These are phyloP conservation scores for Acanthochlamys bracteata DNA, from an alignment of 106 monocot genomes.

Conservation along the genomic window DNA sequence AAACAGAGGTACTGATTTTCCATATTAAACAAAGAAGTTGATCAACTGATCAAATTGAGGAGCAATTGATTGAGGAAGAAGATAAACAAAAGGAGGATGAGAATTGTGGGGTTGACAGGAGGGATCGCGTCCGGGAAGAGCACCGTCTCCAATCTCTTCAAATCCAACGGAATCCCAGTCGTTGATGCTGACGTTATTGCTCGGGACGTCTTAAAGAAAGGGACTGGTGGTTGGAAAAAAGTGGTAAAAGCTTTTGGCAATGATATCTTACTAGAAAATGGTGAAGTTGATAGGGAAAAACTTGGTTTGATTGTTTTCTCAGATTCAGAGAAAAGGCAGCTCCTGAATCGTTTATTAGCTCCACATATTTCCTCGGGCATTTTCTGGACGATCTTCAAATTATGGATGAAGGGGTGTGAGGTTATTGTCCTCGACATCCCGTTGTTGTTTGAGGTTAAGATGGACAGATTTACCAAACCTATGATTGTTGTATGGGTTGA, in stretches of 20 bases:
- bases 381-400: slow-evolving; percentile 61
- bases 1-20: too few relatives aligned
- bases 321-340: slow-evolving; percentile 55
- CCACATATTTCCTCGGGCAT: slow-evolving; percentile 79
- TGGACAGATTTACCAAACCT: slow-evolving; percentile 63
- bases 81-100: slow-evolving; percentile 36
- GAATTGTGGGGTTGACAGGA: slow-evolving; percentile 86
- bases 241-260: slow-evolving; percentile 50
- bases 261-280: slow-evolving; percentile 51
- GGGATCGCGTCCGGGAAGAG: slow-evolving; percentile 96
- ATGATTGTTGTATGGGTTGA: slow-evolving; percentile 89
- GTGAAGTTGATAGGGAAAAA: slow-evolving; percentile 59
- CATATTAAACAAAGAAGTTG: too few relatives aligned
- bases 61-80: neutral
- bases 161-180: slow-evolving; percentile 63
- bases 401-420: slow-evolving; percentile 72
- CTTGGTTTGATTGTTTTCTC: slow-evolving; percentile 69
- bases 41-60: too few relatives aligned
- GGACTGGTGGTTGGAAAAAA: slow-evolving; percentile 68
- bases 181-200: slow-evolving; percentile 87
- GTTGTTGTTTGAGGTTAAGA: slow-evolving; percentile 75
- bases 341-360: slow-evolving; percentile 65
- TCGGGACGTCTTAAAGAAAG: slow-evolving; percentile 69
- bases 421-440: slow-evolving; percentile 89
- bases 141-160: slow-evolving; percentile 85